Evolutionary conservation across 208 protist species (phyloP).

Genomic region (Herpetomonas tarakana): DNA sequence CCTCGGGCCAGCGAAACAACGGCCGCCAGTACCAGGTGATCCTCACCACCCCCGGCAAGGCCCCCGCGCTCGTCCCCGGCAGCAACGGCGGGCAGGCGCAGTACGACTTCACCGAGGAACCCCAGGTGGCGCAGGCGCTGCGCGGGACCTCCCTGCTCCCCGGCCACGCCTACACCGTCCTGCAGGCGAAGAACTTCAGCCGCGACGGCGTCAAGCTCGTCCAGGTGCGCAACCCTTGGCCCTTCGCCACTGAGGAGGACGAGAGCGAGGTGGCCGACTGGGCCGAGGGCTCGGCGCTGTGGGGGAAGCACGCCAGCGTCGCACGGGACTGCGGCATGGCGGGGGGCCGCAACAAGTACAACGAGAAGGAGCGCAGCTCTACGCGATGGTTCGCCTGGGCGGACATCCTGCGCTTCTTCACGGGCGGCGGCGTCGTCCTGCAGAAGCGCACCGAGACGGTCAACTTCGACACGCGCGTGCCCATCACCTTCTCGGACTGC

Average conservation of each 20-base stretch:
- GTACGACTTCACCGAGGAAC: slow-evolving; percentile 51
- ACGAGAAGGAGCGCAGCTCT: slow-evolving; percentile 21
- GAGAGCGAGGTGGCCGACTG: slow-evolving; percentile 43
- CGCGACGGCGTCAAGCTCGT: slow-evolving; percentile 46
- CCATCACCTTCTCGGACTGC: slow-evolving; percentile 65
- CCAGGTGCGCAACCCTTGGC: slow-evolving; percentile 70
- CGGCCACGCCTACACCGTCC: slow-evolving; percentile 77
- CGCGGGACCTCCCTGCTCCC: slow-evolving; percentile 59
- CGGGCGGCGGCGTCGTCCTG: slow-evolving; percentile 74
- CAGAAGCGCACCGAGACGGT: slow-evolving; percentile 7
- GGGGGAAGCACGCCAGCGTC: slow-evolving; percentile 35
- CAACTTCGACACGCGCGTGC: slow-evolving; percentile 58
- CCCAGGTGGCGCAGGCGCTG: slow-evolving; percentile 41
- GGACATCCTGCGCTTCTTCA: slow-evolving; percentile 73
- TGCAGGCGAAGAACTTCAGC: slow-evolving; percentile 38
- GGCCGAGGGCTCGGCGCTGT: slow-evolving; percentile 32
- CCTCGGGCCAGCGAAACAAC: neutral
- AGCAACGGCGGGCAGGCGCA: slow-evolving; percentile 13
- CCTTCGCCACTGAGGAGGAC: slow-evolving; percentile 13
- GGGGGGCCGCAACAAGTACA: neutral
- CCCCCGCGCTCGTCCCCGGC: slow-evolving; percentile 51
- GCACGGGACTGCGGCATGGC: slow-evolving; percentile 18
- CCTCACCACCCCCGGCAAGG: slow-evolving; percentile 76
- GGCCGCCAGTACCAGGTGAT: slow-evolving; percentile 46
- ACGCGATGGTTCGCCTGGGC: slow-evolving; percentile 72